Evolutionary conservation across 768 basidiomycete species (phyloP).

Genomic region (Suillus brevipes): DNA sequence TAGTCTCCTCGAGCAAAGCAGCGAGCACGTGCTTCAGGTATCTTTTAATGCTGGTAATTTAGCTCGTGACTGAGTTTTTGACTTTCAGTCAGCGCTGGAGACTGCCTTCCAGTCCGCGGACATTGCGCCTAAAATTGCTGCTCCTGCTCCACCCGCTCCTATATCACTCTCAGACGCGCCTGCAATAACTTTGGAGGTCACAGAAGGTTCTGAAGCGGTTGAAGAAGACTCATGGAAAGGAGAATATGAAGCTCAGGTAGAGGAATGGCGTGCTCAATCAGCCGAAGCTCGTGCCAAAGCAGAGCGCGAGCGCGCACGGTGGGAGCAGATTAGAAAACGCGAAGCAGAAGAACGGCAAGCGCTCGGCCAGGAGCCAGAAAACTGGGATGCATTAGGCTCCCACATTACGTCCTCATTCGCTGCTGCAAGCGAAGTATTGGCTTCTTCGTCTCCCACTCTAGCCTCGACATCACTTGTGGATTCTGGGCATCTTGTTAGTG

Average conservation of each 20-base stretch:
- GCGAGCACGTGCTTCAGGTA: conserved; percentile 29
- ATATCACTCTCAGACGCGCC: background rate
- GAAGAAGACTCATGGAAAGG: conserved; percentile 59
- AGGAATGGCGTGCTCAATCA: conserved; percentile 70
- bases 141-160: conserved; percentile 7
- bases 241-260: conserved; percentile 68
- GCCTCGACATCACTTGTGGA: conserved; percentile 36
- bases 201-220: background rate
- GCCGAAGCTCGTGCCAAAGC: conserved; percentile 74
- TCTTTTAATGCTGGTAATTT: background rate
- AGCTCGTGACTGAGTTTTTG: background rate
- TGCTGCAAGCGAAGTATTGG: conserved; percentile 13
- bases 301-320: conserved; percentile 68
- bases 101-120: conserved; percentile 28
- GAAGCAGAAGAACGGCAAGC: conserved; percentile 47
- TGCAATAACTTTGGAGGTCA: background rate
- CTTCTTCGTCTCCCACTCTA: conserved; percentile 23
- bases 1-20: conserved; percentile 20
- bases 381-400: conserved; percentile 25
- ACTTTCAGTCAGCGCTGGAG: conserved; percentile 25
- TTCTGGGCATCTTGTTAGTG: conserved; percentile 39
- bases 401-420: conserved; percentile 15
- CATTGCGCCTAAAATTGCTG: conserved; percentile 17
- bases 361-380: conserved; percentile 23
- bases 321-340: conserved; percentile 59